phyloP scores from a whole-genome alignment of 139 green algal genomes.

The Micromonas pusilla region DNA sequence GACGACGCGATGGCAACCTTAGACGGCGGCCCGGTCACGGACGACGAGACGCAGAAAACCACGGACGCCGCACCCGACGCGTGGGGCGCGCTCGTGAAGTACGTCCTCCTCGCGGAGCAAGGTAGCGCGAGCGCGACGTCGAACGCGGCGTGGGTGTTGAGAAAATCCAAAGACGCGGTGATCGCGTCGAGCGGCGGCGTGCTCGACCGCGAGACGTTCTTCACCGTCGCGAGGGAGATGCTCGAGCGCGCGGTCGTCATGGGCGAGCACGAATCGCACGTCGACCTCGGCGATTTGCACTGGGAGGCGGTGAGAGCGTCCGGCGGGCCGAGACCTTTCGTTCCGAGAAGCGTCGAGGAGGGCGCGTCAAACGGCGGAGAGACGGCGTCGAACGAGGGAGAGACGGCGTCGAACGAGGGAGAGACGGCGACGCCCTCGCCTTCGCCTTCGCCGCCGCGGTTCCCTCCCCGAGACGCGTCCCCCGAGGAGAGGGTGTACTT shows the following conservation, averaged over 20 bases:
- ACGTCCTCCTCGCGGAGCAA: neutral
- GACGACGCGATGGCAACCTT: slow-evolving; percentile 11
- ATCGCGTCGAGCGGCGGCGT: too few relatives aligned
- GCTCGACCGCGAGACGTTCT: neutral
- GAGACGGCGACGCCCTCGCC: too few relatives aligned
- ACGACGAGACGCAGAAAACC: neutral
- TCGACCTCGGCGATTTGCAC: neutral
- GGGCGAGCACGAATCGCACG: neutral
- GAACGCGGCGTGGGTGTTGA: slow-evolving; percentile 22
- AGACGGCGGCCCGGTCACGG: neutral
- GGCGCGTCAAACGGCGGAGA: too few relatives aligned
- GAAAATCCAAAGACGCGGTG: too few relatives aligned
- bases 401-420: too few relatives aligned
- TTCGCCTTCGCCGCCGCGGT: too few relatives aligned
- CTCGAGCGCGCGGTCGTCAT: neutral
- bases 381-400: too few relatives aligned
- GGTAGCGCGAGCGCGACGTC: neutral
- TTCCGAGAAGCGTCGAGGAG: too few relatives aligned
- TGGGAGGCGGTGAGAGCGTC: neutral
- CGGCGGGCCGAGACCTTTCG: too few relatives aligned
- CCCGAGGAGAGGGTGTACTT: too few relatives aligned
- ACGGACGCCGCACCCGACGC: neutral
- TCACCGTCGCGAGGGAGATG: neutral
- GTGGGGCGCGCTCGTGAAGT: slow-evolving; percentile 18
- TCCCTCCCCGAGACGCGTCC: too few relatives aligned